These are phyloP conservation scores for Aspergillus incahuasiensis DNA, from an alignment of 495 filamentous ascomycete genomes.

Conservation along the genomic window DNA sequence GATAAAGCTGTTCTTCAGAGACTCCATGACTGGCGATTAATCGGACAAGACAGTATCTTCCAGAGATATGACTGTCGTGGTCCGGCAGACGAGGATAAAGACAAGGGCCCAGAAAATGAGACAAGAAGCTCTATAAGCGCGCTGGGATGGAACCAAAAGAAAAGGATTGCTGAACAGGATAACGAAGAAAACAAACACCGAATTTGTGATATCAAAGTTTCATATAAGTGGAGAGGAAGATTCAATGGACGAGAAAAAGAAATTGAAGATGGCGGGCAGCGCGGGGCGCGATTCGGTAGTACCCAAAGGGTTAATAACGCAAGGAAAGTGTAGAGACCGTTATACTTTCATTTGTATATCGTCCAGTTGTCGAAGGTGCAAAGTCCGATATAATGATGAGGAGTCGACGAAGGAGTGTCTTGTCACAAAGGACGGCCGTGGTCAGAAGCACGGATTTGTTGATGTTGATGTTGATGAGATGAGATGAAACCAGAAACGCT, in stretches of 20 bases:
- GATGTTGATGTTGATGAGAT: no score
- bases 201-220: conserved; percentile 59
- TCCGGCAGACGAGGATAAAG: background rate
- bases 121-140: conserved; percentile 16
- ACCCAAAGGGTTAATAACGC: conserved; percentile 44
- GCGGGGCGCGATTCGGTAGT: conserved; percentile 40
- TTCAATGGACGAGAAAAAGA: conserved; percentile 39
- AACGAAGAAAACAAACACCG: conserved; percentile 44
- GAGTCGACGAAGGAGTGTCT: conserved; percentile 21
- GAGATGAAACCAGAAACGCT: conserved; percentile 39
- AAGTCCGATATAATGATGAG: conserved; percentile 32
- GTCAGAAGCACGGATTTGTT: conserved; percentile 9
- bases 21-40: conserved; percentile 59
- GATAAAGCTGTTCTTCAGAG: conserved; percentile 68
- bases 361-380: conserved; percentile 40
- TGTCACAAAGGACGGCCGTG: conserved; percentile 34
- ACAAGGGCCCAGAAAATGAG: conserved; percentile 11
- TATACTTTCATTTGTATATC: conserved; percentile 63
- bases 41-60: conserved; percentile 20
- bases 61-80: conserved; percentile 29
- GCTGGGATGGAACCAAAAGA: conserved; percentile 19
- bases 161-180: conserved; percentile 14
- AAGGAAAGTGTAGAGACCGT: conserved; percentile 56
- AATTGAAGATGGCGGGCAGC: conserved; percentile 27
- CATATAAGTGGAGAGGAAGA: conserved; percentile 59